Percentiles rank a stretch among this genome's conserved stretches.
Evolutionary conservation across 2,329 filamentous ascomycete genomes (phyloP).

Genomic region (Fusarium pseudograminearum): DNA sequence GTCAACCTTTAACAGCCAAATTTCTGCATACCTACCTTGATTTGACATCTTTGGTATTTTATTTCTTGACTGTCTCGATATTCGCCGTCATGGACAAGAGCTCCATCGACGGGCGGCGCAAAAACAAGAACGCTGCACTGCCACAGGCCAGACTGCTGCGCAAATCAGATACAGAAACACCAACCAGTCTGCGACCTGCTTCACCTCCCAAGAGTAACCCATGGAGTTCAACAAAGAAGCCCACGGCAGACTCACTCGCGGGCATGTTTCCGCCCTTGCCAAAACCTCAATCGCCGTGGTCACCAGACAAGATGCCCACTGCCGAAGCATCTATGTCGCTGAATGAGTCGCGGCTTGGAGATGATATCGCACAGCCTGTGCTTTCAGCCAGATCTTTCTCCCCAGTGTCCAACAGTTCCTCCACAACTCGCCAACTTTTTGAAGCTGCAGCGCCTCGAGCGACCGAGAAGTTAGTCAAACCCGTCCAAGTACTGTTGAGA

Average conservation of each 20-base stretch:
- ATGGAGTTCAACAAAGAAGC: constrained; percentile 42
- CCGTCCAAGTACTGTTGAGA: background rate
- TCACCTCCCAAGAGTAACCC: constrained; percentile 53
- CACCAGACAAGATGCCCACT: constrained; percentile 15
- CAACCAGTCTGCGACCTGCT: constrained; percentile 47
- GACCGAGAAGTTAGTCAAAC: constrained; percentile 42
- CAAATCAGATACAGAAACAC: constrained; percentile 28
- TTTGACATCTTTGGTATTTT: background rate
- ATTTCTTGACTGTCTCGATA: constrained; percentile 1
- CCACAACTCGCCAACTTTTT: constrained; percentile 40
- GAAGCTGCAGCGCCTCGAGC: constrained; percentile 48
- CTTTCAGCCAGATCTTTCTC: constrained; percentile 30
- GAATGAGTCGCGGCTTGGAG: constrained; percentile 14
- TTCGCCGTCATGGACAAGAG: constrained; percentile 40
- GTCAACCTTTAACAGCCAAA: constrained; percentile 11
- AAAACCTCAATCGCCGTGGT: constrained; percentile 12
- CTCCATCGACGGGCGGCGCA: constrained; percentile 47
- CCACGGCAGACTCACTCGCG: constrained; percentile 1
- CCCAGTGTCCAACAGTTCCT: constrained; percentile 41
- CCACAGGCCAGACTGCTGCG: constrained; percentile 12
- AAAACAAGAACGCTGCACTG: constrained; percentile 27
- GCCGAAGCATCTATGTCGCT: constrained; percentile 29
- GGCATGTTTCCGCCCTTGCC: constrained; percentile 44
- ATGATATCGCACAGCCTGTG: constrained; percentile 15
- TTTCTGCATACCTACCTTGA: constrained; percentile 12